A percentile compares a stretch with the other conserved stretches of the same genome.
These are phyloP conservation scores for Ophiostoma ulmi DNA, from an alignment of 2,329 filamentous ascomycete species.

Conservation along the genomic window DNA sequence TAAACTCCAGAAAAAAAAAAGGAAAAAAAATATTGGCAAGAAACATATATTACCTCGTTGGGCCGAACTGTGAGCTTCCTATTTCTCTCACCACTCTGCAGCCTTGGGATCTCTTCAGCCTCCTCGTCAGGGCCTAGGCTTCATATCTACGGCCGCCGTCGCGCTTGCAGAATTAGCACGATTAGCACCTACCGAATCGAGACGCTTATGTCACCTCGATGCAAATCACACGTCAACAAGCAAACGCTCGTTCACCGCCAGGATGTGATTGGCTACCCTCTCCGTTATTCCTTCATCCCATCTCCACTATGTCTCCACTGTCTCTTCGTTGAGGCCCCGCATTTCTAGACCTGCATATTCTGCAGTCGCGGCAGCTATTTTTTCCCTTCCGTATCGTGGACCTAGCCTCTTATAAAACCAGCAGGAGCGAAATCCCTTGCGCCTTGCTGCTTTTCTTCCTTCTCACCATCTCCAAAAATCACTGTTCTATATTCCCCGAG, in stretches of 20 bases:
- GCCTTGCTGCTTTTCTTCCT: slow-evolving; percentile 2
- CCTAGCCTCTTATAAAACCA: slow-evolving; percentile 6
- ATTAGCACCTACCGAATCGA: slow-evolving; percentile 12
- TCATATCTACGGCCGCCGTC: not conserved
- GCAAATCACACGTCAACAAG: not conserved
- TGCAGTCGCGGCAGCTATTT: slow-evolving; percentile 16
- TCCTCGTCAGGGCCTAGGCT: not conserved
- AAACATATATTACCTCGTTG: not conserved
- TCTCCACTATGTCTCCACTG: not conserved
- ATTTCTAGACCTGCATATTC: not conserved
- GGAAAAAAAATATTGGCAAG: not conserved
- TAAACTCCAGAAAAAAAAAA: not conserved
- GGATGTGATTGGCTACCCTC: not conserved
- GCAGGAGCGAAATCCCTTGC: slow-evolving; percentile 16
- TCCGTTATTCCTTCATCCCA: not conserved
- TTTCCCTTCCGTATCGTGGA: slow-evolving; percentile 21
- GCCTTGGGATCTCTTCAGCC: slow-evolving; percentile 7
- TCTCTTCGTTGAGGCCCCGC: not conserved
- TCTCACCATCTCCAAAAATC: slow-evolving; percentile 2
- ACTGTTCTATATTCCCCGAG: not conserved
- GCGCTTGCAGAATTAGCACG: slow-evolving; percentile 6
- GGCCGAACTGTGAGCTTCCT: not conserved
- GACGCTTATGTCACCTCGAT: slow-evolving; percentile 1
- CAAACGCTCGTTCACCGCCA: not conserved
- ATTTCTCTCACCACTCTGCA: not conserved